A percentile compares a stretch with the other conserved stretches of the same genome.
Evolutionary conservation across 768 basidiomycete species (phyloP).

Genomic region (Xanthoconium purpureum): DNA sequence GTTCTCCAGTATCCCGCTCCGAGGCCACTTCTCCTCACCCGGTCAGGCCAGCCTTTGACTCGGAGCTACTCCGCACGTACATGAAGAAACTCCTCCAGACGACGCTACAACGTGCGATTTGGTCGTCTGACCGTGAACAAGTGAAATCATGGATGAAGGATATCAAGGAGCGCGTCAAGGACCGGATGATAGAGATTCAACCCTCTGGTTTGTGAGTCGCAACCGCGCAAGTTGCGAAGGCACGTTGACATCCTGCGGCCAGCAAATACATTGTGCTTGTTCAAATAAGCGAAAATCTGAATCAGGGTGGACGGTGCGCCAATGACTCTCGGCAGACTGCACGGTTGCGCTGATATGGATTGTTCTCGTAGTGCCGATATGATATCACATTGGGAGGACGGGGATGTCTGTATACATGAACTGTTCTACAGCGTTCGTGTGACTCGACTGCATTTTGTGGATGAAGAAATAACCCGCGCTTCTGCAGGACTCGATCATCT

Average conservation of each 20-base stretch:
- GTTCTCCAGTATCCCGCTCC: slow-evolving; percentile 62
- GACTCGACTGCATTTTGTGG: slow-evolving; percentile 5
- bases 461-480: slow-evolving; percentile 7
- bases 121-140: slow-evolving; percentile 69
- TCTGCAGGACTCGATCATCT: slow-evolving; percentile 66
- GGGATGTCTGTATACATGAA: slow-evolving; percentile 74
- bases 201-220: slow-evolving; percentile 74
- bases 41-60: slow-evolving; percentile 60
- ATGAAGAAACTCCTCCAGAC: slow-evolving; percentile 78
- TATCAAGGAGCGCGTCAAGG: slow-evolving; percentile 80
- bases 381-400: slow-evolving; percentile 86
- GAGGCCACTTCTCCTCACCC: slow-evolving; percentile 48
- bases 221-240: background rate
- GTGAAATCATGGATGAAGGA: slow-evolving; percentile 79
- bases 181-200: slow-evolving; percentile 81
- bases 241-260: slow-evolving; percentile 18
- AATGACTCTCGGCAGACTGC: background rate
- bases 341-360: slow-evolving; percentile 5
- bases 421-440: slow-evolving; percentile 71
- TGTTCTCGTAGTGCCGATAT: slow-evolving; percentile 61
- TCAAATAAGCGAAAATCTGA: slow-evolving; percentile 79
- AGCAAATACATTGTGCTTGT: slow-evolving; percentile 88
- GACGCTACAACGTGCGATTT: slow-evolving; percentile 59
- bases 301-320: slow-evolving; percentile 79
- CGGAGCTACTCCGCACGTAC: slow-evolving; percentile 70